Evolutionary conservation across 1,139 yeast genomes (phyloP).

Genomic region (Meyerozyma elateridarum): DNA sequence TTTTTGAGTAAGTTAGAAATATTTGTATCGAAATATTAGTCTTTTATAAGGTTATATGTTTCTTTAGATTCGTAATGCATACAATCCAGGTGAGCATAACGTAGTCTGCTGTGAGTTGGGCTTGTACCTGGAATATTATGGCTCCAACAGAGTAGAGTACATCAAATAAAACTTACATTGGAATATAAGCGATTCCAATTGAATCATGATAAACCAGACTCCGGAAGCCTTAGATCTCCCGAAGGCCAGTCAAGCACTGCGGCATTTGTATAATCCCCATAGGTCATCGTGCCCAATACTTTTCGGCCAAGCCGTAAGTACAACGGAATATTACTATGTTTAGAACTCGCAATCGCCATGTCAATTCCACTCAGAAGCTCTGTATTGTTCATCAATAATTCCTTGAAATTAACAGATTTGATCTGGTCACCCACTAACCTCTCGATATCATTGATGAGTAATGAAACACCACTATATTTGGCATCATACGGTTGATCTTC

Average conservation of each 20-base stretch:
- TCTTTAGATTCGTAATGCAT: too few relatives aligned
- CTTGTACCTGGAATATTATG: too few relatives aligned
- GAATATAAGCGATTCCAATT: too few relatives aligned
- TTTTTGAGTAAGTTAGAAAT: too few relatives aligned
- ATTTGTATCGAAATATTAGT: too few relatives aligned
- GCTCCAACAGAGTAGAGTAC: too few relatives aligned
- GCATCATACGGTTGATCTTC: constrained; percentile 9
- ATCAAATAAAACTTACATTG: too few relatives aligned
- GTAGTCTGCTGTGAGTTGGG: too few relatives aligned
- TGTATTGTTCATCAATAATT: constrained; percentile 30
- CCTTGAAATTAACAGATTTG: constrained; percentile 36
- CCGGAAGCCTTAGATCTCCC: constrained; percentile 39
- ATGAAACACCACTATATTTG: constrained; percentile 46
- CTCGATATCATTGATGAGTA: constrained; percentile 78
- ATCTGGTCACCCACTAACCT: constrained; percentile 51
- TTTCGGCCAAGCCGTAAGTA: constrained; percentile 55
- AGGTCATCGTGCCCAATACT: constrained; percentile 31
- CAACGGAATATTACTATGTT: constrained; percentile 33
- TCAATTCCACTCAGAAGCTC: constrained; percentile 13
- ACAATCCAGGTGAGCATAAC: too few relatives aligned
- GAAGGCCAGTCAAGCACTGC: constrained; percentile 54
- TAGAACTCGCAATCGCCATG: constrained; percentile 13
- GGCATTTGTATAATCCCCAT: constrained; percentile 56
- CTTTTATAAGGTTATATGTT: too few relatives aligned
- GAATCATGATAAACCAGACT: constrained; percentile 20